Evolutionary conservation across 495 filamentous ascomycete genomes (phyloP).

Genomic region (Aspergillus funiculosus): DNA sequence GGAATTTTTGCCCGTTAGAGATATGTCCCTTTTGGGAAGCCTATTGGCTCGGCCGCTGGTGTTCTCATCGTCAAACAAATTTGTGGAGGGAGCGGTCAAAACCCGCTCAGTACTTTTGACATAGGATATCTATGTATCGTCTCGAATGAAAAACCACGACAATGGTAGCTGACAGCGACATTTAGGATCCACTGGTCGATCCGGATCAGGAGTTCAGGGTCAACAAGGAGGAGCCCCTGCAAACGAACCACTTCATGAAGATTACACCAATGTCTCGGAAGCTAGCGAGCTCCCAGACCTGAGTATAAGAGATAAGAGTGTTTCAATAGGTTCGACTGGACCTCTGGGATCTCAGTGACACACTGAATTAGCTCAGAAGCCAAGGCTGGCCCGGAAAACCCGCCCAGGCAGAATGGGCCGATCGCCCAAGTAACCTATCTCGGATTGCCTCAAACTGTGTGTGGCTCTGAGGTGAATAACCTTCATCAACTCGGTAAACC

Average conservation of each 20-base stretch:
- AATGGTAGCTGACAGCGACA: conserved; percentile 4
- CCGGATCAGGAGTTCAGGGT: conserved; percentile 5
- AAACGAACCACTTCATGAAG: conserved; percentile 14
- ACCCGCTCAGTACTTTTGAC: conserved; percentile 22
- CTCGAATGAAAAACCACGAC: conserved; percentile 5
- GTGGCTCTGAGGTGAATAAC: not conserved
- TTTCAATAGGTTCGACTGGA: conserved; percentile 9
- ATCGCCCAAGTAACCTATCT: not conserved
- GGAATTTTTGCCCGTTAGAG: conserved; percentile 20
- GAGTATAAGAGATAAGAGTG: conserved; percentile 4
- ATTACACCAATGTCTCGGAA: conserved; percentile 20
- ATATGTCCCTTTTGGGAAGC: conserved; percentile 4
- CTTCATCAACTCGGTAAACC: not conserved
- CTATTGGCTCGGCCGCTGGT: conserved; percentile 14
- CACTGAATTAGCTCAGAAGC: not conserved
- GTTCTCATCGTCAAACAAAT: conserved; percentile 21
- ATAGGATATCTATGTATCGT: not conserved
- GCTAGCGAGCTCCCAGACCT: conserved; percentile 6
- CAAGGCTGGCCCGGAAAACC: not conserved
- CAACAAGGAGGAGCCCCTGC: conserved; percentile 7
- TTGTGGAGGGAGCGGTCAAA: conserved; percentile 11
- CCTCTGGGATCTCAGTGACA: conserved; percentile 4
- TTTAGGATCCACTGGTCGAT: conserved; percentile 1
- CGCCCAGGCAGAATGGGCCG: not conserved
- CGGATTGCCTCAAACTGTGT: not conserved